Conservation (phyloP, 257 asterid species). For the Rubia yunnanensis region DNA sequence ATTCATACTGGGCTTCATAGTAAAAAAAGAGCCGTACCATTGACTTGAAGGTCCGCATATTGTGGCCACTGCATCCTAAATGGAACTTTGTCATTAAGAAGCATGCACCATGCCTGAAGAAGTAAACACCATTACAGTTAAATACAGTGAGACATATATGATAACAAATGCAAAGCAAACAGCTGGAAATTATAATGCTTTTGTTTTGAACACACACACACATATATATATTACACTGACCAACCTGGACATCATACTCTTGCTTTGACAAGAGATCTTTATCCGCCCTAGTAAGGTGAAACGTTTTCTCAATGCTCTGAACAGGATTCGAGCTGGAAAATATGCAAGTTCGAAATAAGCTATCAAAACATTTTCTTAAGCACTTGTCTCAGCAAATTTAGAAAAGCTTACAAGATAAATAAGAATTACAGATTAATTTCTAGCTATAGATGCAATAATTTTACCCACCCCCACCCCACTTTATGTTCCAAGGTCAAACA, state of each 20-base stretch:
- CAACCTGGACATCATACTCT: slow-evolving; percentile 90
- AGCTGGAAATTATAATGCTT: not conserved
- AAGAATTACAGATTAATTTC: not conserved
- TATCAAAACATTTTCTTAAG: not conserved
- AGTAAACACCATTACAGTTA: slow-evolving; percentile 2
- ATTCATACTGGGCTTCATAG: slow-evolving; percentile 8
- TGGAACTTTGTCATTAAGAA: slow-evolving; percentile 84
- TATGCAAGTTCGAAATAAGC: slow-evolving; percentile 9
- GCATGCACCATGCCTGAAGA: slow-evolving; percentile 94
- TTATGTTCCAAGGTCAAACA: not conserved
- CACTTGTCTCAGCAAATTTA: not conserved
- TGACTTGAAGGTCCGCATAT: slow-evolving; percentile 81
- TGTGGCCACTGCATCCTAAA: slow-evolving; percentile 99
- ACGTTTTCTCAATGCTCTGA: slow-evolving; percentile 75
- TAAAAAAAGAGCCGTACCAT: slow-evolving; percentile 47
- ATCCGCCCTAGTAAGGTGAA: slow-evolving; percentile 77
- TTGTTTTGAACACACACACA: not conserved
- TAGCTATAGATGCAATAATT: not conserved
- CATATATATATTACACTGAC: slow-evolving; percentile 11
- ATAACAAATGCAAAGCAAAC: not conserved
- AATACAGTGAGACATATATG: not conserved
- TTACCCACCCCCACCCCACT: not conserved
- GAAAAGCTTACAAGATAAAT: not conserved
- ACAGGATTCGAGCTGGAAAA: slow-evolving; percentile 67
- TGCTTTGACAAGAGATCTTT: slow-evolving; percentile 70